phyloP scores from a whole-genome alignment of 129 eudicot species.

The Flaveria bidentis region DNA sequence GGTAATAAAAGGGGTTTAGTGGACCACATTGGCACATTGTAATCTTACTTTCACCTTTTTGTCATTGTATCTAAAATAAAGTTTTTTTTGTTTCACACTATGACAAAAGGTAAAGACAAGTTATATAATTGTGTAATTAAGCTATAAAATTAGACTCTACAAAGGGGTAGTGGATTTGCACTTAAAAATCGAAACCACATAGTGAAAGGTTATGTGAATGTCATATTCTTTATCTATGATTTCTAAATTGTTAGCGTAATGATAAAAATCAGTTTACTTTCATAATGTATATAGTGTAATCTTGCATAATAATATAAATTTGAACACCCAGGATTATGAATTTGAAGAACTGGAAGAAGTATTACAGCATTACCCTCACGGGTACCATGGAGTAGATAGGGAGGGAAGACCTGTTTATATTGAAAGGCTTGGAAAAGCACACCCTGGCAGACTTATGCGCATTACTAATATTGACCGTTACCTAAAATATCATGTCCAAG shows the following conservation, averaged over 20 bases:
- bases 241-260: neutral
- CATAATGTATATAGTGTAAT: neutral
- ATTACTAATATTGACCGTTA: constrained; percentile 73
- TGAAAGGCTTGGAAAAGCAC: constrained; percentile 93
- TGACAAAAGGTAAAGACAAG: neutral
- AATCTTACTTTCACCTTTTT: neutral
- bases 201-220: neutral
- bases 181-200: neutral
- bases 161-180: constrained; percentile 2
- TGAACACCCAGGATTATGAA: constrained; percentile 58
- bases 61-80: neutral
- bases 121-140: neutral
- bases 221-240: neutral
- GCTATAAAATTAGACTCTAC: neutral
- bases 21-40: neutral
- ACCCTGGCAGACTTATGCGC: constrained; percentile 79
- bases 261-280: neutral
- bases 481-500: constrained; percentile 85
- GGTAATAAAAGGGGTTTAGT: constrained; percentile 42
- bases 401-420: constrained; percentile 96
- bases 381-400: constrained; percentile 94
- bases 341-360: constrained; percentile 90
- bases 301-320: neutral
- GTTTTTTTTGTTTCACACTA: neutral
- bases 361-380: constrained; percentile 86